Conservation (phyloP, 1,139 yeast species). For the Taphrina betulina region DNA sequence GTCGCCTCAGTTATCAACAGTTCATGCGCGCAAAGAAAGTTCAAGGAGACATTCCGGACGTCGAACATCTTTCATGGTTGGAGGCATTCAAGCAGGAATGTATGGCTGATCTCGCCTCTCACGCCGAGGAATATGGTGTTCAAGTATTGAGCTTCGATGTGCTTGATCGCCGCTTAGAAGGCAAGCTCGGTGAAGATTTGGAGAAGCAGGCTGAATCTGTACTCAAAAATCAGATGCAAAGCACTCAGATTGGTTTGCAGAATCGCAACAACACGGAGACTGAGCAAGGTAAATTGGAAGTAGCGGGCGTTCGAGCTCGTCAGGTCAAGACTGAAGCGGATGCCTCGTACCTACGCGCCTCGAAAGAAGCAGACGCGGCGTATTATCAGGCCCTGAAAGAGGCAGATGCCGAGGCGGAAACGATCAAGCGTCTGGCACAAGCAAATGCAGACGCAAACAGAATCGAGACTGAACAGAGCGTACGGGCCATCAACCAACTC, state of each 20-base stretch:
- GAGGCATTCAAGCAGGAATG: constrained; percentile 27
- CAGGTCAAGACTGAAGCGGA: constrained; percentile 22
- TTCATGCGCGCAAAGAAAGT: constrained; percentile 21
- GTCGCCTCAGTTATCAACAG: constrained; percentile 17
- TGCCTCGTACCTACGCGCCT: constrained; percentile 1
- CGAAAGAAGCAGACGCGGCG: constrained; percentile 19
- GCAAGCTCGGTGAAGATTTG: constrained; percentile 25
- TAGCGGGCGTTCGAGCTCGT: constrained; percentile 9
- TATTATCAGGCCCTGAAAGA: constrained; percentile 11
- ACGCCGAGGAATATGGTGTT: constrained; percentile 26
- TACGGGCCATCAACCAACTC: constrained; percentile 11
- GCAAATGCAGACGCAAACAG: constrained; percentile 23
- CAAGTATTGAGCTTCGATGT: constrained; percentile 22
- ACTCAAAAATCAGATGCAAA: constrained; percentile 18
- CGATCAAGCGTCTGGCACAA: constrained; percentile 26
- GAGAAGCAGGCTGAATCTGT: constrained; percentile 27
- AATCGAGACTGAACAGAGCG: constrained; percentile 20
- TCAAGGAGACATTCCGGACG: constrained; percentile 22
- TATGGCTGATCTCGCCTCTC: constrained; percentile 21
- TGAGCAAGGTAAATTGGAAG: constrained; percentile 20
- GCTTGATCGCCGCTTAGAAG: constrained; percentile 24
- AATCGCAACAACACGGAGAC: constrained; percentile 25
- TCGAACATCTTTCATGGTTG: constrained; percentile 19
- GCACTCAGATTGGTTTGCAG: constrained; percentile 23
- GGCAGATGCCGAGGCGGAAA: constrained; percentile 22